Conservation (phyloP, 441 rosid species). For the Biscutella auriculata region DNA sequence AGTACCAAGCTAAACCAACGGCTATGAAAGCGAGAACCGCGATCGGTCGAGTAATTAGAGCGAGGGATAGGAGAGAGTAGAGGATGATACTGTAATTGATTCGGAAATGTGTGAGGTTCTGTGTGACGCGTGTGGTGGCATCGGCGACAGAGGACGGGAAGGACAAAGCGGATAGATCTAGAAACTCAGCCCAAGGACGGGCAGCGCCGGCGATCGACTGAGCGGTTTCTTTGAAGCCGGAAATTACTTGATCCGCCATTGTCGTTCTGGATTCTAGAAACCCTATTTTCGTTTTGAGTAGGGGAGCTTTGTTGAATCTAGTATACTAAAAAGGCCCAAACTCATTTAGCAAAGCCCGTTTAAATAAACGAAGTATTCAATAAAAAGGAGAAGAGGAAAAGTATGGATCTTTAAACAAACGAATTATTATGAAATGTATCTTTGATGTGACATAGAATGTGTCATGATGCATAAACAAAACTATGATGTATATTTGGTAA, state of each 20-base stretch:
- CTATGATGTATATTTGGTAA: no score
- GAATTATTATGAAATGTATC: no score
- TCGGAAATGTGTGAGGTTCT: conserved; percentile 50
- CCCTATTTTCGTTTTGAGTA: neutral
- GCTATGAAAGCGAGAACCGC: conserved; percentile 37
- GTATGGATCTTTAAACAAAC: no score
- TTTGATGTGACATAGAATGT: no score
- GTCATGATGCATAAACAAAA: no score
- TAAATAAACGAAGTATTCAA: no score
- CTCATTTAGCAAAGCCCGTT: no score
- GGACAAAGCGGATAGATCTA: conserved; percentile 37
- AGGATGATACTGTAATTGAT: conserved; percentile 36
- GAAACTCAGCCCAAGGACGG: conserved; percentile 44
- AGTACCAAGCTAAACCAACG: conserved; percentile 38
- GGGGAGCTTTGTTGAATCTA: no score
- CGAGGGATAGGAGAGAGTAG: conserved; percentile 30
- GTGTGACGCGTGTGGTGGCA: conserved; percentile 45
- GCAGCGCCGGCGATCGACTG: conserved; percentile 26
- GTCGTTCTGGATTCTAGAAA: neutral
- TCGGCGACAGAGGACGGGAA: conserved; percentile 38
- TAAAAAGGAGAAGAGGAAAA: no score
- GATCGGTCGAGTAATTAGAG: conserved; percentile 43
- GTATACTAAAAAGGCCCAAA: no score
- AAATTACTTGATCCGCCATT: conserved; percentile 26
- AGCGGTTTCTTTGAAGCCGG: conserved; percentile 29